Conservation (phyloP, 495 filamentous ascomycete genomes). For the Penicillium mononematosum region DNA sequence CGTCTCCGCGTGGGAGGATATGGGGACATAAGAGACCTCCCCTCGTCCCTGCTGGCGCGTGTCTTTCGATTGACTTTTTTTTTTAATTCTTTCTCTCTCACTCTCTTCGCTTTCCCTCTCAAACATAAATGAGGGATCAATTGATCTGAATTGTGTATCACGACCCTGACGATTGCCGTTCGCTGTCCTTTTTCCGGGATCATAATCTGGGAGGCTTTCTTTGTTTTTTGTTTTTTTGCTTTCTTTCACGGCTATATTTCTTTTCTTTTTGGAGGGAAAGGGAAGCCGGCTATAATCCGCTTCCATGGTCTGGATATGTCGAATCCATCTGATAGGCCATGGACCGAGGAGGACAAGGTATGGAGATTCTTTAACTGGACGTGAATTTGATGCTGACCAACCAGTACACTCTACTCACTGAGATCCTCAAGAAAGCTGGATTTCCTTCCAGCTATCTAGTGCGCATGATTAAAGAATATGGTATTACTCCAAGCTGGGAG, state of each 20-base stretch:
- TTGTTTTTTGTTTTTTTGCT: conserved; percentile 14
- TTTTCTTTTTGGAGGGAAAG: conserved; percentile 7
- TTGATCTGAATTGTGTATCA: conserved; percentile 6
- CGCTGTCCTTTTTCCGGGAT: conserved; percentile 16
- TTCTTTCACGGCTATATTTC: conserved; percentile 8
- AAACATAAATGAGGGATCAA: conserved; percentile 2
- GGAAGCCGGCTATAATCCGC: conserved; percentile 19
- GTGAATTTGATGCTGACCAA: conserved; percentile 9
- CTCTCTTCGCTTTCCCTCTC: conserved; percentile 14
- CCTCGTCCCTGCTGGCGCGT: conserved; percentile 15
- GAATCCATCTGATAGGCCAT: conserved; percentile 51
- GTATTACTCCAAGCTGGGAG: conserved; percentile 54
- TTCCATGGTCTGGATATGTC: conserved; percentile 51
- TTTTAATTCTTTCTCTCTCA: conserved; percentile 16
- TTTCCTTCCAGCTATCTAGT: conserved; percentile 50
- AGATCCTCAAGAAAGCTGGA: conserved; percentile 59
- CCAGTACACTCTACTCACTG: conserved; percentile 55
- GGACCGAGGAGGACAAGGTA: conserved; percentile 62
- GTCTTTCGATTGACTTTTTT: conserved; percentile 15
- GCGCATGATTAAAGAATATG: conserved; percentile 48
- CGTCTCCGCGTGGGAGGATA: conserved; percentile 15
- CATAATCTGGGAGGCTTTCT: conserved; percentile 35
- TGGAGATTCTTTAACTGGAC: conserved; percentile 14
- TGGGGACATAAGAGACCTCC: conserved; percentile 20
- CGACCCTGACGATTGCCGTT: conserved; percentile 7